Evolutionary conservation across 1,139 yeast genomes (phyloP).

Genomic region (Debaryomycetaceae sp.): DNA sequence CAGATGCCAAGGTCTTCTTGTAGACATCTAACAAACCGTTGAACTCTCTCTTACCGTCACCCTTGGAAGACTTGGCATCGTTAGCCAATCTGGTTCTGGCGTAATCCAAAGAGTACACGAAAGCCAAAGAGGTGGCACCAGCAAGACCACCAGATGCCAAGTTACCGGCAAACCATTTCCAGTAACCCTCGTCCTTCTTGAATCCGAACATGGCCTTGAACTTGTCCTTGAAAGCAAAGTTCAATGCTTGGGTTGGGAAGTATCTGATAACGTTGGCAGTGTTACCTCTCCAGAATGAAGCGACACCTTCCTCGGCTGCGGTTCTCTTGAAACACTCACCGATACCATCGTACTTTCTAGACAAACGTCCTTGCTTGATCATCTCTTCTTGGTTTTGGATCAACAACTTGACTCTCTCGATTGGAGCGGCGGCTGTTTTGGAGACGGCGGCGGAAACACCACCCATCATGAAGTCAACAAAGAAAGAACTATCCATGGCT

Average conservation of each 20-base stretch:
- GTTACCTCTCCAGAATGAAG: conserved; percentile 57
- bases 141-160: conserved; percentile 57
- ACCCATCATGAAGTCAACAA: conserved; percentile 49
- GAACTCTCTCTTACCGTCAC: conserved; percentile 48
- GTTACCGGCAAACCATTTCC: conserved; percentile 54
- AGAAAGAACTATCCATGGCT: conserved; percentile 28
- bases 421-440: conserved; percentile 55
- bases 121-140: conserved; percentile 55
- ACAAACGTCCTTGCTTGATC: conserved; percentile 54
- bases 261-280: conserved; percentile 54
- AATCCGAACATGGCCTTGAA: conserved; percentile 51
- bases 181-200: conserved; percentile 50
- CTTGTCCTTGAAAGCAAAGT: conserved; percentile 54
- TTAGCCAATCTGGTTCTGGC: conserved; percentile 57
- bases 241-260: conserved; percentile 56
- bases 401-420: conserved; percentile 53
- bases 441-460: conserved; percentile 59
- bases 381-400: conserved; percentile 54
- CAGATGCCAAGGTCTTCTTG: conserved; percentile 52
- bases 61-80: conserved; percentile 52
- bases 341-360: conserved; percentile 49
- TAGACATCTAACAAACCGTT: conserved; percentile 54
- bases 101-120: conserved; percentile 53
- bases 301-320: conserved; percentile 51
- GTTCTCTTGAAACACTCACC: conserved; percentile 51